phyloP scores from a whole-genome alignment of 495 filamentous ascomycete genomes.

The Aspergillus avenaceus region DNA sequence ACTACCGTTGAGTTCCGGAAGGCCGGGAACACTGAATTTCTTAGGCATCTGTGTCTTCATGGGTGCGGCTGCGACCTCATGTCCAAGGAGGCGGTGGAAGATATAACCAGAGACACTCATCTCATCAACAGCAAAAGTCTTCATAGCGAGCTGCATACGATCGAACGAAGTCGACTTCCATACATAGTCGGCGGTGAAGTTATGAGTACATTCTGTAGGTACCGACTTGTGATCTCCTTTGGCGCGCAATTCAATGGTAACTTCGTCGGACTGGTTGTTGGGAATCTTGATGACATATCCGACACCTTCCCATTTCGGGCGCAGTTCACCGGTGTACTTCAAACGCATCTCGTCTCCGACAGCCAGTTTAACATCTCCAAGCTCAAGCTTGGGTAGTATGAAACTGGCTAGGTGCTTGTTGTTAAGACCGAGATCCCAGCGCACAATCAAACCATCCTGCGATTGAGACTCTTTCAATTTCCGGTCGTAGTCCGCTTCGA shows the following conservation, averaged over 20 bases:
- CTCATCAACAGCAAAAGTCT: constrained; percentile 97
- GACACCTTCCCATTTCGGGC: constrained; percentile 94
- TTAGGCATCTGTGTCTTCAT: constrained; percentile 97
- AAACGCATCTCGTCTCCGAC: constrained; percentile 98
- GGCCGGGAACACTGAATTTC: constrained; percentile 92
- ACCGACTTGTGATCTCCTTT: constrained; percentile 91
- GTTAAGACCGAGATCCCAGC: constrained; percentile 95
- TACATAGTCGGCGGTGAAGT: constrained; percentile 97
- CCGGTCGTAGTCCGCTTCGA: constrained; percentile 99
- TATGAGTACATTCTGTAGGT: constrained; percentile 95
- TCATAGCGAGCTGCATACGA: constrained; percentile 99
- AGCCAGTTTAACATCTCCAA: constrained; percentile 95
- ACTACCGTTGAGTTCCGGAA: constrained; percentile 92
- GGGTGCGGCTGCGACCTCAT: constrained; percentile 91
- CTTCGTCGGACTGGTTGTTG: constrained; percentile 98
- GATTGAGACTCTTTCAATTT: constrained; percentile 98
- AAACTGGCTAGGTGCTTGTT: constrained; percentile 98
- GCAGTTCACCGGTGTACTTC: constrained; percentile 92
- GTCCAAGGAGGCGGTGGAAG: constrained; percentile 93
- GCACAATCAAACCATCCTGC: constrained; percentile 88
- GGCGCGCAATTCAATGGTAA: constrained; percentile 88
- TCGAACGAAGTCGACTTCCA: constrained; percentile 99
- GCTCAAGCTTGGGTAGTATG: constrained; percentile 91
- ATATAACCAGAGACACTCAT: constrained; percentile 99
- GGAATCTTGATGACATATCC: constrained; percentile 99